Evolutionary conservation across 352 stramenopile species (phyloP).

Genomic region (Phytophthora cryptogea): DNA sequence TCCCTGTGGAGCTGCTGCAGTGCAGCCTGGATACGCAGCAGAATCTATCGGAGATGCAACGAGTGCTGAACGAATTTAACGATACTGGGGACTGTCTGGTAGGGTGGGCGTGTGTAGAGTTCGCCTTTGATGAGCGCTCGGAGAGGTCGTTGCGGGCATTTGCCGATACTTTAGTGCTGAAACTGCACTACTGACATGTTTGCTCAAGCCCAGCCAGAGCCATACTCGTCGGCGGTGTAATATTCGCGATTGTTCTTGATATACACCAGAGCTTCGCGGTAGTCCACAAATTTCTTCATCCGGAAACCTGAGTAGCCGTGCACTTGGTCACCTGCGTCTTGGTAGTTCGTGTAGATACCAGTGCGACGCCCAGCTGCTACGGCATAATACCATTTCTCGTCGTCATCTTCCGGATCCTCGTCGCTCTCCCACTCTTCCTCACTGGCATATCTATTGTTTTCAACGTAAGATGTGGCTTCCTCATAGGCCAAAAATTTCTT

Average conservation of each 20-base stretch:
- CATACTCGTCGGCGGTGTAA: neutral
- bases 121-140: no score
- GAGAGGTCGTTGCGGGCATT: no score
- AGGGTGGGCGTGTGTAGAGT: no score
- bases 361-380: slow-evolving; percentile 51
- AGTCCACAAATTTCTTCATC: slow-evolving; percentile 68
- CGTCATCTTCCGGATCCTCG: neutral
- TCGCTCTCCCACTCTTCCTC: neutral
- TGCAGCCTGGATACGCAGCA: no score
- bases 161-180: no score
- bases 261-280: slow-evolving; percentile 33
- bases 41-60: no score
- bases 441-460: neutral
- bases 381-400: slow-evolving; percentile 40
- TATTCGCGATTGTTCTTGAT: slow-evolving; percentile 7
- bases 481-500: slow-evolving; percentile 63
- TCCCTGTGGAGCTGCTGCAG: no score
- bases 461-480: slow-evolving; percentile 31
- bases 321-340: slow-evolving; percentile 41
- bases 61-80: no score
- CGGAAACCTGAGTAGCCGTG: slow-evolving; percentile 50
- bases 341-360: slow-evolving; percentile 52
- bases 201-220: neutral
- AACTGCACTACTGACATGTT: no score
- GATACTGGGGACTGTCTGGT: no score